phyloP scores from a whole-genome alignment of 2,329 filamentous ascomycete species.

The Akanthomyces uredinophilus region DNA sequence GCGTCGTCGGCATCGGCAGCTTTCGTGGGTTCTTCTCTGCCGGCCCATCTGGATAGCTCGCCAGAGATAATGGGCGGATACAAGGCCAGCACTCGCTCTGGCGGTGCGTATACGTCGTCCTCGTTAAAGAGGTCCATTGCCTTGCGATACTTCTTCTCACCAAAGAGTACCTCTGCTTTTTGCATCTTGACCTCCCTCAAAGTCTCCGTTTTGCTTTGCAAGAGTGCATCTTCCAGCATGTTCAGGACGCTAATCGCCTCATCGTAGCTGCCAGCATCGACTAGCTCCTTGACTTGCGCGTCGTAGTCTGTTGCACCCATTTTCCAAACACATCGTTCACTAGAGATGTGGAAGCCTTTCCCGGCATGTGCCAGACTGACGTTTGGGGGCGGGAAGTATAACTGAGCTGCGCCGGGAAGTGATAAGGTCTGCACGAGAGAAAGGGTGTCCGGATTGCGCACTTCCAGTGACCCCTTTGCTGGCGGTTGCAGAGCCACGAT shows the following conservation, averaged over 20 bases:
- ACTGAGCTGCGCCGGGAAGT: slow-evolving; percentile 72
- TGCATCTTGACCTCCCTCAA: slow-evolving; percentile 83
- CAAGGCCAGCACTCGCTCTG: slow-evolving; percentile 77
- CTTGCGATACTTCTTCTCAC: slow-evolving; percentile 73
- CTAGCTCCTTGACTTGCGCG: slow-evolving; percentile 77
- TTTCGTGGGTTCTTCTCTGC: slow-evolving; percentile 40
- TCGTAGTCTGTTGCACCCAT: slow-evolving; percentile 94
- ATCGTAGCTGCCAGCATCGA: slow-evolving; percentile 69
- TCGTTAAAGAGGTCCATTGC: slow-evolving; percentile 83
- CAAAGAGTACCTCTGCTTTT: slow-evolving; percentile 83
- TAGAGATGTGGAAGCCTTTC: slow-evolving; percentile 91
- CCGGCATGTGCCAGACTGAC: slow-evolving; percentile 92
- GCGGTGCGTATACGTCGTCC: slow-evolving; percentile 81
- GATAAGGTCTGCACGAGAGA: slow-evolving; percentile 82
- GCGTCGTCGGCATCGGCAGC: slow-evolving; percentile 25
- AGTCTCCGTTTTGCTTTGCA: slow-evolving; percentile 75
- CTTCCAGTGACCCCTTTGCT: slow-evolving; percentile 78
- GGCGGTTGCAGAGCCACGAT: slow-evolving; percentile 80
- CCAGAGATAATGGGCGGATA: slow-evolving; percentile 84
- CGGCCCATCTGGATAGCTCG: slow-evolving; percentile 58
- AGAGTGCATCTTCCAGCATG: slow-evolving; percentile 87
- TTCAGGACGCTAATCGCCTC: slow-evolving; percentile 85
- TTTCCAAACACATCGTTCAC: slow-evolving; percentile 88
- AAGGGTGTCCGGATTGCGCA: slow-evolving; percentile 87
- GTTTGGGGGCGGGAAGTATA: slow-evolving; percentile 90